A percentile compares a stretch with the other conserved stretches of the same genome.
Evolutionary conservation across 768 basidiomycete species (phyloP).

Genomic region (Omphalotus guepiniiformis): DNA sequence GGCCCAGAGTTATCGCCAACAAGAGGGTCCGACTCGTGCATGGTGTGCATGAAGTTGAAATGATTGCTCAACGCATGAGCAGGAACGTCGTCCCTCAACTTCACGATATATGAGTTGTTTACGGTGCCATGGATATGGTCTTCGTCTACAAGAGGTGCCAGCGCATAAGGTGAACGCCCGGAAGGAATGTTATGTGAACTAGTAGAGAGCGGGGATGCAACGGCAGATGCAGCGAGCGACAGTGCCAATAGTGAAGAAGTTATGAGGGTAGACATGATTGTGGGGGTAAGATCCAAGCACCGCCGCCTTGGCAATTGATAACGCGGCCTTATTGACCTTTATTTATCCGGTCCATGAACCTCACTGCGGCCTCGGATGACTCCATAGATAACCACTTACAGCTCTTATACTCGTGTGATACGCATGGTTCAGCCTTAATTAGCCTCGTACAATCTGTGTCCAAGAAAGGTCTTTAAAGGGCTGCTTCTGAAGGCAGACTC

Average conservation of each 20-base stretch:
- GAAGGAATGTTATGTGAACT: slow-evolving; percentile 23
- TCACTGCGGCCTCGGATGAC: too few species aligned
- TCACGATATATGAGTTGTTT: slow-evolving; percentile 93
- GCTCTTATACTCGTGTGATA: too few species aligned
- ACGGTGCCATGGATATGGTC: slow-evolving; percentile 68
- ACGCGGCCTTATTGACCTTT: too few species aligned
- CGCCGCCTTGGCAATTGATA: too few species aligned
- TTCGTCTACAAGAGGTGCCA: slow-evolving; percentile 58
- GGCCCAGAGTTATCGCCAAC: slow-evolving; percentile 51
- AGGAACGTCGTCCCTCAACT: slow-evolving; percentile 71
- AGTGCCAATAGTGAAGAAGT: slow-evolving; percentile 39
- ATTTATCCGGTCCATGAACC: too few species aligned
- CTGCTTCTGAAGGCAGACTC: too few species aligned
- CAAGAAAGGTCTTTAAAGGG: too few species aligned
- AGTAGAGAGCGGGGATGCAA: slow-evolving; percentile 51
- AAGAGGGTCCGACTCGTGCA: slow-evolving; percentile 50
- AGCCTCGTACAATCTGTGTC: too few species aligned
- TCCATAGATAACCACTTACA: too few species aligned
- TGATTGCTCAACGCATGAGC: slow-evolving; percentile 62
- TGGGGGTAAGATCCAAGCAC: background rate
- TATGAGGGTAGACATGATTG: slow-evolving; percentile 4
- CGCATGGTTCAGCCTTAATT: too few species aligned
- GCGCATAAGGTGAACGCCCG: slow-evolving; percentile 39
- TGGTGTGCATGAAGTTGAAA: slow-evolving; percentile 70
- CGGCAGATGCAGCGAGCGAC: slow-evolving; percentile 30